Evolutionary conservation across 306 rosid species (phyloP).

Genomic region (Vigna radiata): DNA sequence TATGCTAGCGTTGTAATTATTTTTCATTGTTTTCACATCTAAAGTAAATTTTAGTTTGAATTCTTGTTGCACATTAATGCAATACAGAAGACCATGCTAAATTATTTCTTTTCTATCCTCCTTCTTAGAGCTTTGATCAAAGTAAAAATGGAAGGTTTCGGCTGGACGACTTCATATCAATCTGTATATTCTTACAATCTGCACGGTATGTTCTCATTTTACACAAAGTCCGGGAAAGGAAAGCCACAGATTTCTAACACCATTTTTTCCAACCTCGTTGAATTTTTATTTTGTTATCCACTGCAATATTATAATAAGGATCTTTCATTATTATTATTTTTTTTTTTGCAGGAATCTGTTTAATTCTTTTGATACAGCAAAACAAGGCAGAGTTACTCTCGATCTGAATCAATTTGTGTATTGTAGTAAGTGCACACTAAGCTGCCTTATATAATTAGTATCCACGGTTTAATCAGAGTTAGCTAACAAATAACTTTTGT

Average conservation of each 20-base stretch:
- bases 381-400: slow-evolving; percentile 89
- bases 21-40: slow-evolving; percentile 8
- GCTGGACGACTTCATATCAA: slow-evolving; percentile 84
- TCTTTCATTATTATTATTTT: slow-evolving; percentile 30
- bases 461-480: not conserved
- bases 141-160: slow-evolving; percentile 78
- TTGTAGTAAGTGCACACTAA: slow-evolving; percentile 72
- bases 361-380: slow-evolving; percentile 84
- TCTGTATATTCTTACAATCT: slow-evolving; percentile 84
- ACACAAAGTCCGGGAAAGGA: slow-evolving; percentile 13
- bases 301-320: slow-evolving; percentile 35
- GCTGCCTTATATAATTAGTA: slow-evolving; percentile 22
- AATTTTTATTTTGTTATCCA: slow-evolving; percentile 13
- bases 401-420: slow-evolving; percentile 94
- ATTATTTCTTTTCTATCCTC: slow-evolving; percentile 45
- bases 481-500: slow-evolving; percentile 6
- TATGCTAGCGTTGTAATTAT: slow-evolving; percentile 37
- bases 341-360: slow-evolving; percentile 72
- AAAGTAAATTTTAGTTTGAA: slow-evolving; percentile 20
- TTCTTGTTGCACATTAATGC: slow-evolving; percentile 28
- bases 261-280: slow-evolving; percentile 1
- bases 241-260: slow-evolving; percentile 5
- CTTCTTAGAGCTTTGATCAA: slow-evolving; percentile 89
- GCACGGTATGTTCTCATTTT: slow-evolving; percentile 61
- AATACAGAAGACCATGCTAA: slow-evolving; percentile 29